These are phyloP conservation scores for Gracilaria gracilis DNA, from an alignment of 23 red algal species.

Conservation along the genomic window DNA sequence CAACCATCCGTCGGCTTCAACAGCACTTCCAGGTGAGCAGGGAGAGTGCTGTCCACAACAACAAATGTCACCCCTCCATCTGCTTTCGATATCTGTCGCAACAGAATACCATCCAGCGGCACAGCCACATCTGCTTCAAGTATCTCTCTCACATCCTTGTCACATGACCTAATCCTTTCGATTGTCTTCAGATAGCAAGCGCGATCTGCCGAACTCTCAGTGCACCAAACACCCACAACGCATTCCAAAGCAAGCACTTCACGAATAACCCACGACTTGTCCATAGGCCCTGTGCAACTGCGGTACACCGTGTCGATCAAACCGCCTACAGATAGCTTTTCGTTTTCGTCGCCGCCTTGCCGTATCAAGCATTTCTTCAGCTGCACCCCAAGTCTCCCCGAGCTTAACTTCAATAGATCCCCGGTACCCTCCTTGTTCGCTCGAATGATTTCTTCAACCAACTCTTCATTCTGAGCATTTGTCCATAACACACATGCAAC, in stretches of 20 bases:
- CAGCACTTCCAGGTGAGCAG: not conserved
- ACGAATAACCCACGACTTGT: constrained; percentile 11
- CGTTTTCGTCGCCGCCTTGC: not conserved
- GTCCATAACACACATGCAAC: constrained; percentile 8
- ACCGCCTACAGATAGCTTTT: constrained; percentile 7
- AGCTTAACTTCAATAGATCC: not conserved
- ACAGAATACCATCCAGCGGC: constrained; percentile 16
- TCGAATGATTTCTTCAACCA: constrained; percentile 16
- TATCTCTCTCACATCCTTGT: constrained; percentile 12
- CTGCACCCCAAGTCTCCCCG: not conserved
- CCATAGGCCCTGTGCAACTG: not conserved
- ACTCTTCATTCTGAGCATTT: constrained; percentile 10
- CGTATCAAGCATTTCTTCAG: constrained; percentile 2
- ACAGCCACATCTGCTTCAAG: constrained; percentile 1
- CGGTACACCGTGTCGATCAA: constrained; percentile 7
- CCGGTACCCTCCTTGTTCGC: not conserved
- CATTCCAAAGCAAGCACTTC: not conserved
- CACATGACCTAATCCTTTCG: constrained; percentile 16
- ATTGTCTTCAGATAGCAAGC: constrained; percentile 9
- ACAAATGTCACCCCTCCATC: not conserved
- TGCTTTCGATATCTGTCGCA: not conserved
- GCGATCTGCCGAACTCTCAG: not conserved
- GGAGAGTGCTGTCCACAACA: constrained; percentile 17
- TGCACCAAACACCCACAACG: not conserved
- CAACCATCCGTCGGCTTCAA: constrained; percentile 16